phyloP scores from a whole-genome alignment of 2,329 filamentous ascomycete genomes.

The Verticillium nubilum region DNA sequence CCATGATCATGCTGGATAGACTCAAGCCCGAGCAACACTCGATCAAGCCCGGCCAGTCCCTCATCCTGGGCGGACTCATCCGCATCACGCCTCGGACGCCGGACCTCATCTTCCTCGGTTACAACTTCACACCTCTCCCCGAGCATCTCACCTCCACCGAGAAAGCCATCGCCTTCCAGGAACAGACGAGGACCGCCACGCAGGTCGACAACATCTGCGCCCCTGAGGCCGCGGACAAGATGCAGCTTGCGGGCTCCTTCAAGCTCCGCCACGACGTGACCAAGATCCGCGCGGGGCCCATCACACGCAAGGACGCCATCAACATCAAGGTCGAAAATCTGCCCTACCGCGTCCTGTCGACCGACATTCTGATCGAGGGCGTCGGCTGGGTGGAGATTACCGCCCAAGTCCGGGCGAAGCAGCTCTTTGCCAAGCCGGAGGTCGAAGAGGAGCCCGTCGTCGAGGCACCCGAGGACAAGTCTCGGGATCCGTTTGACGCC shows the following conservation, averaged over 20 bases:
- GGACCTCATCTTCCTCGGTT: slow-evolving; percentile 65
- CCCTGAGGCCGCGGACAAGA: slow-evolving; percentile 50
- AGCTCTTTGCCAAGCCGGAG: slow-evolving; percentile 25
- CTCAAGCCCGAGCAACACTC: slow-evolving; percentile 67
- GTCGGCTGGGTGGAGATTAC: slow-evolving; percentile 90
- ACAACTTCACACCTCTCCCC: slow-evolving; percentile 76
- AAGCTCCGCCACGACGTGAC: slow-evolving; percentile 79
- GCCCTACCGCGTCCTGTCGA: slow-evolving; percentile 73
- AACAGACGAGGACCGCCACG: slow-evolving; percentile 49
- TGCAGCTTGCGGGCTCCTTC: slow-evolving; percentile 69
- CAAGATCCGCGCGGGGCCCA: slow-evolving; percentile 65
- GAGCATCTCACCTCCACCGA: slow-evolving; percentile 72
- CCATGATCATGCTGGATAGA: slow-evolving; percentile 74
- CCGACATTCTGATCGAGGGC: slow-evolving; percentile 86
- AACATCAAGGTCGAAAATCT: slow-evolving; percentile 61
- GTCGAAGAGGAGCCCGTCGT: slow-evolving; percentile 15
- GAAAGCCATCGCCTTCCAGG: slow-evolving; percentile 73
- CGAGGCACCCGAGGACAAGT: slow-evolving; percentile 9
- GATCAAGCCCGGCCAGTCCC: slow-evolving; percentile 70
- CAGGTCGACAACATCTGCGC: slow-evolving; percentile 59
- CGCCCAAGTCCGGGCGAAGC: slow-evolving; percentile 67
- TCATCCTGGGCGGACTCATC: slow-evolving; percentile 81
- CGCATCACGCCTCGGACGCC: slow-evolving; percentile 73
- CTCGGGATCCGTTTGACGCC: slow-evolving; percentile 8
- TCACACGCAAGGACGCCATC: slow-evolving; percentile 58